Evolutionary conservation across 1,284 basidiomycete genomes (phyloP).

Genomic region (Apiotrichum akiyoshidainum): DNA sequence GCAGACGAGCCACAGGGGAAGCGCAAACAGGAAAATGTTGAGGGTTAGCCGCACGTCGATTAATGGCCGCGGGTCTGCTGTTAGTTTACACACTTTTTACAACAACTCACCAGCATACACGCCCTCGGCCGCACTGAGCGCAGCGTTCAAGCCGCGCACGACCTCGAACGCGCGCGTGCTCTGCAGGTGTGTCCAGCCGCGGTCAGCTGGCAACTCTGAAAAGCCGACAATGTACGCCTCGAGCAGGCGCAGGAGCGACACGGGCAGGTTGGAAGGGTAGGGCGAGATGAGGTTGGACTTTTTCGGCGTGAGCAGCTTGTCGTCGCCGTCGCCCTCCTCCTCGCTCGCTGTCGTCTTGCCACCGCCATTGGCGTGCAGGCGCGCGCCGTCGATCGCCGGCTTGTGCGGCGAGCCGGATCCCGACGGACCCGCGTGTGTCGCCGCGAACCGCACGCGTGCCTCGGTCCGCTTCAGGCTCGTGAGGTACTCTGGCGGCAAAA

Average conservation of each 20-base stretch:
- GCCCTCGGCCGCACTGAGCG: slow-evolving; percentile 44
- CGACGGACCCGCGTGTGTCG: slow-evolving; percentile 36
- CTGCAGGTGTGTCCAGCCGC: slow-evolving; percentile 43
- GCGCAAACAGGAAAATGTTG: slow-evolving; percentile 10
- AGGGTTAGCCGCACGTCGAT: slow-evolving; percentile 14
- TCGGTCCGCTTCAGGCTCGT: slow-evolving; percentile 46
- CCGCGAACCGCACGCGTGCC: slow-evolving; percentile 45
- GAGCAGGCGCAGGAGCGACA: slow-evolving; percentile 44
- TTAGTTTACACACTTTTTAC: slow-evolving; percentile 3
- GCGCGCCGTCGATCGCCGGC: not conserved
- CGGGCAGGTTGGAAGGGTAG: slow-evolving; percentile 44
- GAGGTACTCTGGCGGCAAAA: slow-evolving; percentile 43
- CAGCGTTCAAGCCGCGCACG: slow-evolving; percentile 33
- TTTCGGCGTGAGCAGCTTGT: slow-evolving; percentile 8
- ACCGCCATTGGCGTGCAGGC: slow-evolving; percentile 7
- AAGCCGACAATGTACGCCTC: slow-evolving; percentile 46
- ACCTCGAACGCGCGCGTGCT: slow-evolving; percentile 39
- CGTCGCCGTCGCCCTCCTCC: not conserved
- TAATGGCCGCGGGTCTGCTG: slow-evolving; percentile 13
- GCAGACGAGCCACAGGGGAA: slow-evolving; percentile 8
- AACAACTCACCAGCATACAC: slow-evolving; percentile 38
- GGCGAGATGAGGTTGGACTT: slow-evolving; percentile 43
- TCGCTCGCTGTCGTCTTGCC: slow-evolving; percentile 1
- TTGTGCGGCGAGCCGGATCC: slow-evolving; percentile 17
- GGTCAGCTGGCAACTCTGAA: slow-evolving; percentile 28